Percentiles rank a stretch among this genome's conserved stretches.
phyloP scores from a whole-genome alignment of 2,329 filamentous ascomycete genomes.

The Monascus ruber region DNA sequence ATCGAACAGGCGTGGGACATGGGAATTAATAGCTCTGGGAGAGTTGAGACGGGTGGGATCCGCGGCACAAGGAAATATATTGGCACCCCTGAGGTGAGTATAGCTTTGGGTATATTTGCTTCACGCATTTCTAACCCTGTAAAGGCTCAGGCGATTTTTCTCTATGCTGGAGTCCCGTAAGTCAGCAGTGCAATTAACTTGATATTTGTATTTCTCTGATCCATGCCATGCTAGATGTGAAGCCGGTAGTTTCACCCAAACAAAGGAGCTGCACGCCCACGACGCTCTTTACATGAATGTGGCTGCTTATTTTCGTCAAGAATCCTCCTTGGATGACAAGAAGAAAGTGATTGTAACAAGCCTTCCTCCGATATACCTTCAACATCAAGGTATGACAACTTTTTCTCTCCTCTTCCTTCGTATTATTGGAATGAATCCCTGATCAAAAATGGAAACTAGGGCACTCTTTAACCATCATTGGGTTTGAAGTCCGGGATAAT shows the following conservation, averaged over 20 bases:
- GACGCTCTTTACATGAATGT: constrained; percentile 55
- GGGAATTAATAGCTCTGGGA: constrained; percentile 64
- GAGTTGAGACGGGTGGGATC: constrained; percentile 76
- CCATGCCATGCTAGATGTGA: constrained; percentile 38
- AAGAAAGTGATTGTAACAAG: constrained; percentile 59
- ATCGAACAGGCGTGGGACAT: constrained; percentile 84
- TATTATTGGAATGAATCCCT: not conserved
- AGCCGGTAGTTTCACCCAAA: constrained; percentile 46
- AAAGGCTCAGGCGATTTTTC: constrained; percentile 68
- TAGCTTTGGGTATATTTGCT: not conserved
- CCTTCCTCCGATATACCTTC: constrained; percentile 78
- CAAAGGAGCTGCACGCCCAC: constrained; percentile 35
- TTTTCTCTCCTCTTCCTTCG: not conserved
- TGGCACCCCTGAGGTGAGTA: constrained; percentile 69
- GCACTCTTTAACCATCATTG: constrained; percentile 84
- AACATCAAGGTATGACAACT: constrained; percentile 54
- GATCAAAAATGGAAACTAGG: constrained; percentile 35
- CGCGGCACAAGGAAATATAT: constrained; percentile 89
- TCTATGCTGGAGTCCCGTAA: constrained; percentile 55
- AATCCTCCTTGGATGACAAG: constrained; percentile 36
- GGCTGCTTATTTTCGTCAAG: constrained; percentile 61
- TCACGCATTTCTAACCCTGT: constrained; percentile 4
- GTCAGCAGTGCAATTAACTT: constrained; percentile 10
- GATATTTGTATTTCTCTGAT: not conserved
- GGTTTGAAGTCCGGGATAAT: constrained; percentile 58